Conservation (phyloP, 2,329 filamentous ascomycete genomes). For the Alternaria arbusti region DNA sequence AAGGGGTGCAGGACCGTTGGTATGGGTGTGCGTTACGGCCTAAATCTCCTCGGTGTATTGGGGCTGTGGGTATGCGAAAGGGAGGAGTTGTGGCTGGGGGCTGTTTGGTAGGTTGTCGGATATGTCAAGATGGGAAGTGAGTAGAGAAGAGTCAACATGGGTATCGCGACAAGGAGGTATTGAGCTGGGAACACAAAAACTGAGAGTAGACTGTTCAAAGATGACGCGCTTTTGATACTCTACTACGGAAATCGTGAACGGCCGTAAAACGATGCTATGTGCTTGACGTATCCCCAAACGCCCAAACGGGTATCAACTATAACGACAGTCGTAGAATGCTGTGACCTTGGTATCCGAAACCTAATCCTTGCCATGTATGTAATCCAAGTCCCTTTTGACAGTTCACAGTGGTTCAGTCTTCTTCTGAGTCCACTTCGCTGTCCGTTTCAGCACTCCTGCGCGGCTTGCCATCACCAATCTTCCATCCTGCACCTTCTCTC, state of each 20-base stretch:
- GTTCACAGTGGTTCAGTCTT: conserved; percentile 9
- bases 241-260: background rate
- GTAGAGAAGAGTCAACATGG: background rate
- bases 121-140: background rate
- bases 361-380: background rate
- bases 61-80: background rate
- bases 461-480: conserved; percentile 43
- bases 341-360: background rate
- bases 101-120: background rate
- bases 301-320: conserved; percentile 7
- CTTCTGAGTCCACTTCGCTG: conserved; percentile 20
- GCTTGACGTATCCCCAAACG: background rate
- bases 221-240: background rate
- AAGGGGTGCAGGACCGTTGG: background rate
- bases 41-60: background rate
- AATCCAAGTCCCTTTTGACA: background rate
- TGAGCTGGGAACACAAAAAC: background rate
- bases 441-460: conserved; percentile 5
- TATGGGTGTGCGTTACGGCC: background rate
- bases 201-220: background rate
- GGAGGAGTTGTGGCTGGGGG: background rate
- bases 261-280: background rate
- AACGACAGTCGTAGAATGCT: background rate
- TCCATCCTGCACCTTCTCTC: conserved; percentile 35
- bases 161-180: background rate